These are phyloP conservation scores for Chimonanthus salicifolius DNA, from an alignment of 164 flowering plant genomes.

Conservation along the genomic window DNA sequence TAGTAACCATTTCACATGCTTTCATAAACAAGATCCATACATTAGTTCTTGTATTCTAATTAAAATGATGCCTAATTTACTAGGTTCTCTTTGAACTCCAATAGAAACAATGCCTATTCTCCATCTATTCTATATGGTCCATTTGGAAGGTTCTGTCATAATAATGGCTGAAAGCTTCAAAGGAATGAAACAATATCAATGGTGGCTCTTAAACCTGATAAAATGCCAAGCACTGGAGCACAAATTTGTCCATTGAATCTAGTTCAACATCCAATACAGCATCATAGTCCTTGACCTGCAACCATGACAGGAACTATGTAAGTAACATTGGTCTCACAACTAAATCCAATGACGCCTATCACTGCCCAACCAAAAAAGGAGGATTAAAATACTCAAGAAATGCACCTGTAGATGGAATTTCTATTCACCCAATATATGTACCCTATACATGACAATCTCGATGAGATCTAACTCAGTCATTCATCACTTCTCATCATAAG, in stretches of 20 bases:
- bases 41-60: too few relatives aligned
- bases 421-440: background rate
- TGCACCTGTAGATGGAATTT: background rate
- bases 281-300: conserved; percentile 88
- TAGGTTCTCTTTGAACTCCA: too few relatives aligned
- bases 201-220: conserved; percentile 61
- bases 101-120: too few relatives aligned
- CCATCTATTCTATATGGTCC: too few relatives aligned
- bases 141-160: too few relatives aligned
- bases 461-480: background rate
- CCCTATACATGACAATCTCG: background rate
- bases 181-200: too few relatives aligned
- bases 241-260: conserved; percentile 90
- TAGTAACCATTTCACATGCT: too few relatives aligned
- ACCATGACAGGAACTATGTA: conserved; percentile 8
- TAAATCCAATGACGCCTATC: background rate
- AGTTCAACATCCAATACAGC: conserved; percentile 82
- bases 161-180: too few relatives aligned
- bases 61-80: too few relatives aligned
- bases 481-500: background rate
- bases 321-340: background rate
- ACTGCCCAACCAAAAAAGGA: background rate
- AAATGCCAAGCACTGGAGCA: conserved; percentile 88
- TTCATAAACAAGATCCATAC: too few relatives aligned
- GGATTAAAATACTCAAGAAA: conserved; percentile 1